Conservation (phyloP, 2,329 filamentous ascomycete species). For the Colletotrichum neosansevieriae region DNA sequence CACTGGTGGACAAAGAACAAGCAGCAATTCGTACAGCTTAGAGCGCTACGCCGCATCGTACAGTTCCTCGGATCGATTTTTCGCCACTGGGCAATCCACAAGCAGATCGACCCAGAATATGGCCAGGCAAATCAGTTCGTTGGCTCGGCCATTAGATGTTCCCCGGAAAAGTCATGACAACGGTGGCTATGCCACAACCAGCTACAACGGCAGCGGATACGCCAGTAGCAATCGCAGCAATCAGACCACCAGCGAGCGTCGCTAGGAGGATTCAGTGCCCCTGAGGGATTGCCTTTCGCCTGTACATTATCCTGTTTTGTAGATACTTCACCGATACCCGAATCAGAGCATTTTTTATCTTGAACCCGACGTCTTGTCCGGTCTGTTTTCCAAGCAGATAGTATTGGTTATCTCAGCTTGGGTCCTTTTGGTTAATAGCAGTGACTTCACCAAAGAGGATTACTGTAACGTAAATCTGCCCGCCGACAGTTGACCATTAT, state of each 20-base stretch:
- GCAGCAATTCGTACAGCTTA: constrained; percentile 4
- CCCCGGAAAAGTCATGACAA: too few species aligned
- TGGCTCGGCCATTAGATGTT: constrained; percentile 3
- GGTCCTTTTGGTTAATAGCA: too few species aligned
- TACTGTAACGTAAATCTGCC: too few species aligned
- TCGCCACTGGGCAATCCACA: constrained; percentile 23
- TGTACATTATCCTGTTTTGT: neutral
- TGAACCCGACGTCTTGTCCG: neutral
- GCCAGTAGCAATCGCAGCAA: too few species aligned
- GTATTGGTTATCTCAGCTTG: too few species aligned
- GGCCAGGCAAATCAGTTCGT: constrained; percentile 10
- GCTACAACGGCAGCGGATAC: too few species aligned
- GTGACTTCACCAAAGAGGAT: too few species aligned
- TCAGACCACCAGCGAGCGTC: constrained; percentile 15
- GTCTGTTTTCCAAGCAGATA: neutral
- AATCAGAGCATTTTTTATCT: neutral
- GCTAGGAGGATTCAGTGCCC: neutral
- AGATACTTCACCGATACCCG: constrained; percentile 6
- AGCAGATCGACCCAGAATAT: constrained; percentile 8
- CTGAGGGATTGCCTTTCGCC: neutral
- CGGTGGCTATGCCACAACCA: too few species aligned
- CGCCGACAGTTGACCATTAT: too few species aligned
- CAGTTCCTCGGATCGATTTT: constrained; percentile 23
- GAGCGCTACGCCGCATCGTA: neutral
- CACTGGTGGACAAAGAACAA: constrained; percentile 11